These are phyloP conservation scores for Ceratobasidium sp. DNA, from an alignment of 1,284 basidiomycete genomes.

Conservation along the genomic window DNA sequence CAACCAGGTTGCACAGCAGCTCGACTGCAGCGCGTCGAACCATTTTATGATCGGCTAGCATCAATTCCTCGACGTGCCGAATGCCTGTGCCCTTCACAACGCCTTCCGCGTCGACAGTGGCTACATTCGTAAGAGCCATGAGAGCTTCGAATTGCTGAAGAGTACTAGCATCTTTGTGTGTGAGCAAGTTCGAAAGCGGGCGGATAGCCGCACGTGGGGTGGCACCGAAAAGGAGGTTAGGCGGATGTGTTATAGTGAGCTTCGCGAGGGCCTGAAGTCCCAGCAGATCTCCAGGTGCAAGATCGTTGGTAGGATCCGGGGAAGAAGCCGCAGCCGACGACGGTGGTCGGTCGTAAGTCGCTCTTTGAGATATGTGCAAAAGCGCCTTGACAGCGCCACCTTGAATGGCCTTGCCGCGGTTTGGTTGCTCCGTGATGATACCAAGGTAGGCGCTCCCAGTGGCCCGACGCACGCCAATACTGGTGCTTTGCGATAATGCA, in stretches of 20 bases:
- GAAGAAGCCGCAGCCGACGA: slow-evolving; percentile 53
- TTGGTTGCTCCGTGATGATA: slow-evolving; percentile 80
- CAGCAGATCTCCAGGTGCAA: slow-evolving; percentile 65
- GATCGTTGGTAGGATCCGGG: slow-evolving; percentile 47
- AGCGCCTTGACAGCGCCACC: slow-evolving; percentile 86
- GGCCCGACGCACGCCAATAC: slow-evolving; percentile 55
- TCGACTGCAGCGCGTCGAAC: slow-evolving; percentile 90
- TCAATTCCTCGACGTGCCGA: slow-evolving; percentile 79
- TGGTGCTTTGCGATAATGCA: slow-evolving; percentile 66
- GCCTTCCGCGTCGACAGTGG: slow-evolving; percentile 72
- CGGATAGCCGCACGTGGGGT: slow-evolving; percentile 84
- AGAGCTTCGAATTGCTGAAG: slow-evolving; percentile 92
- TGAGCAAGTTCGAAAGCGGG: slow-evolving; percentile 79
- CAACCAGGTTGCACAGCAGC: slow-evolving; percentile 93
- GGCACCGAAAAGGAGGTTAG: slow-evolving; percentile 89
- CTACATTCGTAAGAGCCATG: slow-evolving; percentile 96
- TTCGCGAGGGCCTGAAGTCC: slow-evolving; percentile 93
- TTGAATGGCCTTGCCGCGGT: slow-evolving; percentile 84
- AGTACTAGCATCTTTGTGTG: slow-evolving; percentile 74
- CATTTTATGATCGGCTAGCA: slow-evolving; percentile 86
- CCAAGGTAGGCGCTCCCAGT: slow-evolving; percentile 71
- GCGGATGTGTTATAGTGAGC: slow-evolving; percentile 91
- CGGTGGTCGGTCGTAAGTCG: slow-evolving; percentile 50
- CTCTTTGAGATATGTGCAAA: slow-evolving; percentile 68
- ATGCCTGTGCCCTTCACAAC: slow-evolving; percentile 61